Evolutionary conservation across 495 filamentous ascomycete genomes (phyloP).

Genomic region (Chaetomidium leptoderma): DNA sequence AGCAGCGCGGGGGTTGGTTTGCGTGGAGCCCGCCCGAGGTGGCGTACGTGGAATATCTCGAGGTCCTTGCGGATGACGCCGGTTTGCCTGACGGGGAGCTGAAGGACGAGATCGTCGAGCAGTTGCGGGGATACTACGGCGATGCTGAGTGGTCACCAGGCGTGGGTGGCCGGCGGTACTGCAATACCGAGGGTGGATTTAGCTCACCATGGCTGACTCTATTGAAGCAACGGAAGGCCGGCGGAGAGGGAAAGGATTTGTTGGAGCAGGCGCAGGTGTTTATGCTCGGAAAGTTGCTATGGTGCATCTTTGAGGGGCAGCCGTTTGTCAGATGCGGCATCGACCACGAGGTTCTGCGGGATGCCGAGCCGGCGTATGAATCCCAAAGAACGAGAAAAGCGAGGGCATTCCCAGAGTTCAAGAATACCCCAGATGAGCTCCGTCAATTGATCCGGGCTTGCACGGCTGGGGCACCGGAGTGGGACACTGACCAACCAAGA

Average conservation of each 20-base stretch:
- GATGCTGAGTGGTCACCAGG: constrained; percentile 15
- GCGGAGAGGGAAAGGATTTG: neutral
- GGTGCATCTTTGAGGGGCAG: constrained; percentile 36
- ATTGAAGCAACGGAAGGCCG: neutral
- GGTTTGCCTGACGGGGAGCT: constrained; percentile 4
- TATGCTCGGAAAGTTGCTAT: constrained; percentile 37
- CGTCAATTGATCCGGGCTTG: constrained; percentile 24
- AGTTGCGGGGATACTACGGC: constrained; percentile 9
- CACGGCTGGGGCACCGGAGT: constrained; percentile 29
- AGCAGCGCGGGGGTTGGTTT: constrained; percentile 34
- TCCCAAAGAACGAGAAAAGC: neutral
- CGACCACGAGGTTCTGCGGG: constrained; percentile 25
- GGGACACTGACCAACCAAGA: constrained; percentile 8
- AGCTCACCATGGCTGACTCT: constrained; percentile 24
- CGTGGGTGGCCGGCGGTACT: constrained; percentile 16
- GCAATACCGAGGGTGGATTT: constrained; percentile 24
- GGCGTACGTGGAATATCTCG: constrained; percentile 31
- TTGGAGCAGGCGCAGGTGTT: constrained; percentile 32
- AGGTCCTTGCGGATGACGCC: constrained; percentile 15
- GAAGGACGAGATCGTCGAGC: neutral
- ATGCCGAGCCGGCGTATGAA: constrained; percentile 3
- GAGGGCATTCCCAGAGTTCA: constrained; percentile 27
- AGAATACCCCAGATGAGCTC: constrained; percentile 17
- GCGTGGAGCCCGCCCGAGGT: constrained; percentile 35
- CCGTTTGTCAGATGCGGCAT: constrained; percentile 26